Evolutionary conservation across 1,284 basidiomycete genomes (phyloP).

Genomic region (Entoloma clypeatum): DNA sequence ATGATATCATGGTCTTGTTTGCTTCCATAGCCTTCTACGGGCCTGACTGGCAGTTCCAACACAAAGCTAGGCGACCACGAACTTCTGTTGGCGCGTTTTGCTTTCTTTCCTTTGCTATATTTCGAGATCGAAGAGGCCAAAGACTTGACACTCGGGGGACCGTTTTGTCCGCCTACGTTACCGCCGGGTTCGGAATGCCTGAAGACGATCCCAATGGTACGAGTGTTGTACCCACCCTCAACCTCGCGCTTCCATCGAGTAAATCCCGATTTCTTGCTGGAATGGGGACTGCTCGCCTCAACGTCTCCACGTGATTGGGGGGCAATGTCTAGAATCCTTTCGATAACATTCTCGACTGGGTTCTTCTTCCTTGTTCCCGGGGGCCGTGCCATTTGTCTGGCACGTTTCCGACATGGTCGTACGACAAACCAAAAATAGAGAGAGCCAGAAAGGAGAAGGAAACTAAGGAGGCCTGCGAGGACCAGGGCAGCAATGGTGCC

Average conservation of each 20-base stretch:
- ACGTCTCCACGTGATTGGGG: too few species aligned
- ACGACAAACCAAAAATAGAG: conserved; percentile 41
- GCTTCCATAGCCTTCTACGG: conserved; percentile 16
- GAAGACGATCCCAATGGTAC: conserved; percentile 36
- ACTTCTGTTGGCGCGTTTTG: conserved; percentile 20
- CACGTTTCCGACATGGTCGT: conserved; percentile 39
- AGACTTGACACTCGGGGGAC: conserved; percentile 19
- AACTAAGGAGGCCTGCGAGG: conserved; percentile 49
- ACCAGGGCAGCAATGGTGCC: conserved; percentile 64
- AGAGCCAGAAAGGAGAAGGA: conserved; percentile 39
- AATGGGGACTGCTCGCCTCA: too few species aligned
- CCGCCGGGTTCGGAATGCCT: conserved; percentile 34
- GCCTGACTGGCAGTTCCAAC: conserved; percentile 30
- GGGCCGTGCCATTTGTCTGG: conserved; percentile 12
- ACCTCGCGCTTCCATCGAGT: conserved; percentile 39
- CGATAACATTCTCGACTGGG: conserved; percentile 22
- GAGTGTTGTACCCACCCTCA: conserved; percentile 29
- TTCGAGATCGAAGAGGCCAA: conserved; percentile 19
- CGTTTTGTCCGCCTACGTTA: conserved; percentile 26
- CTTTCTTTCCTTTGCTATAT: conserved; percentile 28
- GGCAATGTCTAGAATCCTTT: conserved; percentile 32
- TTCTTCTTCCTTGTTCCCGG: conserved; percentile 26
- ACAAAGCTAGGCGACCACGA: conserved; percentile 35
- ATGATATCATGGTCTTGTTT: conserved; percentile 16
- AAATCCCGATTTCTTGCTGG: conserved; percentile 35